phyloP scores from a whole-genome alignment of 2,329 filamentous ascomycete species.

The Aspergillus aculeatinus region DNA sequence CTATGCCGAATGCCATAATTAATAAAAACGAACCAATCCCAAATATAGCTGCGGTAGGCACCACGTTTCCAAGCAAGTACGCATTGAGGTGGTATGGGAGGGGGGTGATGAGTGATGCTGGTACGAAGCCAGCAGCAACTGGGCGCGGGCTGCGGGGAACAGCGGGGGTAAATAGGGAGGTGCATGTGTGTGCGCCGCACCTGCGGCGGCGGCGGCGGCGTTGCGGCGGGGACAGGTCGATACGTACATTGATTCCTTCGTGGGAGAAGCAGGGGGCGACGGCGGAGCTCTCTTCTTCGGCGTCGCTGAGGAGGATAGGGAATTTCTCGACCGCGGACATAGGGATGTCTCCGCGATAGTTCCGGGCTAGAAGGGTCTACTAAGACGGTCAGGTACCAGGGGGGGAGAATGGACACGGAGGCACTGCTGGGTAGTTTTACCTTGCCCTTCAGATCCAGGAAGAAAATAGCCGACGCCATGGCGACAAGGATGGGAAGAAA shows the following conservation, averaged over 20 bases:
- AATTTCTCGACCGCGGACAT: slow-evolving; percentile 99
- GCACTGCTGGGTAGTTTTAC: slow-evolving; percentile 50
- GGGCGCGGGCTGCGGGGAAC: slow-evolving; percentile 19
- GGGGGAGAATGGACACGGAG: background rate
- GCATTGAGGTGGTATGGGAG: background rate
- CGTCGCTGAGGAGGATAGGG: slow-evolving; percentile 90
- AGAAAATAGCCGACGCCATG: slow-evolving; percentile 98
- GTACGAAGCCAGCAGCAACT: background rate
- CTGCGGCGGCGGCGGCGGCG: background rate
- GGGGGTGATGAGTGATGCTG: background rate
- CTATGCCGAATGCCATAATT: slow-evolving; percentile 45
- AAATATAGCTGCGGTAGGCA: background rate
- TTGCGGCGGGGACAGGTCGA: background rate
- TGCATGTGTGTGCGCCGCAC: slow-evolving; percentile 4
- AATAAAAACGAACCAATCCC: slow-evolving; percentile 1
- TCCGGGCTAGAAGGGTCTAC: slow-evolving; percentile 94
- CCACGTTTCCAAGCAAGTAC: background rate
- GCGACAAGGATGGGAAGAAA: slow-evolving; percentile 32
- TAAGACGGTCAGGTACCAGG: slow-evolving; percentile 21
- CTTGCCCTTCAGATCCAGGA: slow-evolving; percentile 99
- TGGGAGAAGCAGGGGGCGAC: slow-evolving; percentile 97
- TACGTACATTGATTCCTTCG: slow-evolving; percentile 91
- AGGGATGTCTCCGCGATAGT: slow-evolving; percentile 97
- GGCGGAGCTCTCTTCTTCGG: slow-evolving; percentile 97
- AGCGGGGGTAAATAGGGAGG: slow-evolving; percentile 7